phyloP scores from a whole-genome alignment of 129 eudicot species.

The Artemisia tridentata region DNA sequence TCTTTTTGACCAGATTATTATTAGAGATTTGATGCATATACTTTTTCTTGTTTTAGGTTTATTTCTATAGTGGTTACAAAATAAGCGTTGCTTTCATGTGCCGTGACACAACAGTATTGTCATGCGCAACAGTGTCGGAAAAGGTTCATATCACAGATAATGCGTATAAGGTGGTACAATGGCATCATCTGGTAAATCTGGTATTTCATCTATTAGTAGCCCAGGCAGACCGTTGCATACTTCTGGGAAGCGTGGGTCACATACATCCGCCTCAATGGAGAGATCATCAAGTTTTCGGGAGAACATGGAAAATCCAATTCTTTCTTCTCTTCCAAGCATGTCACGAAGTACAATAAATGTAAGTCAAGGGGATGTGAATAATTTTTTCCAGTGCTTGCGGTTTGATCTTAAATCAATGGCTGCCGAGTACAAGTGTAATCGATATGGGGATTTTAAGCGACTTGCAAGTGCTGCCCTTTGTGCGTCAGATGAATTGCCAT shows the following conservation, averaged over 20 bases:
- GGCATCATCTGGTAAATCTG: slow-evolving; percentile 83
- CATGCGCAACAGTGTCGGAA: slow-evolving; percentile 59
- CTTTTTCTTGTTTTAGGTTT: slow-evolving; percentile 26
- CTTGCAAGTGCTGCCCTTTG: slow-evolving; percentile 63
- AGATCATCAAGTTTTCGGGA: slow-evolving; percentile 83
- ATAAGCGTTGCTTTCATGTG: slow-evolving; percentile 46
- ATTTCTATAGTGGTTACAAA: slow-evolving; percentile 11
- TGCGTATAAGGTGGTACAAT: slow-evolving; percentile 50
- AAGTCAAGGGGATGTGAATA: slow-evolving; percentile 58
- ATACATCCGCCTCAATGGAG: slow-evolving; percentile 54
- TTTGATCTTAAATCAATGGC: slow-evolving; percentile 80
- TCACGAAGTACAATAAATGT: slow-evolving; percentile 63
- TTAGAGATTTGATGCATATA: slow-evolving; percentile 16
- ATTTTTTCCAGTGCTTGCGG: slow-evolving; percentile 72
- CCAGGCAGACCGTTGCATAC: slow-evolving; percentile 71
- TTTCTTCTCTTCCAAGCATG: slow-evolving; percentile 82
- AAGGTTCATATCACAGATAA: slow-evolving; percentile 40
- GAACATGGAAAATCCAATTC: slow-evolving; percentile 68
- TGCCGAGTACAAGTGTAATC: slow-evolving; percentile 61
- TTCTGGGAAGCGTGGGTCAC: slow-evolving; percentile 71
- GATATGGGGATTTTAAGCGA: slow-evolving; percentile 58
- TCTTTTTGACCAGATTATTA: background rate
- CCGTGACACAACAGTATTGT: slow-evolving; percentile 40
- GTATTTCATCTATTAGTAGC: slow-evolving; percentile 63
- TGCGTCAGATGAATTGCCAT: slow-evolving; percentile 58